Base-by-base conservation (phyloP, 768 basidiomycete species). In the Termitomyces sp. region DNA sequence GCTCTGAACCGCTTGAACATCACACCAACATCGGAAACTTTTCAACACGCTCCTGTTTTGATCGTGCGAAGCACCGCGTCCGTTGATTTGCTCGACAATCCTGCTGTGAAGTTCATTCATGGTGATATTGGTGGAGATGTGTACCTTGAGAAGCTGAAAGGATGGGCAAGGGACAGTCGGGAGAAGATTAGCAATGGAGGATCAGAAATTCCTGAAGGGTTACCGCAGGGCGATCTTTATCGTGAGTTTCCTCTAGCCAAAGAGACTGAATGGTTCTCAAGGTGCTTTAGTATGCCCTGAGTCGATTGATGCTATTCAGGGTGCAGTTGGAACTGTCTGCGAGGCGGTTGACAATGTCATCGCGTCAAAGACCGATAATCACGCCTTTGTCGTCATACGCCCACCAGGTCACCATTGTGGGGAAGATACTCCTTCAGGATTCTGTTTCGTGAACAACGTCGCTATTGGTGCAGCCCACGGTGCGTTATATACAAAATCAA, bases 361-460 rank as follows among this genome's bases (percentile, higher is more conserved):
- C 11, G 48, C 67, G 35, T 67, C 73, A 2, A 61, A 64, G 5
- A 55, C 60, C 1, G 52, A 54, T 32, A 46, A 40, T 8, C 55
- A 50, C 13, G 55, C 60, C 4, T 98, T 98, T 71, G 93, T 92
- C 11, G 89, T 87, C 0, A 82, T 97, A 20, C 77, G 96, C 54
- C 96, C 95, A 0, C 96, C 96, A 0, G 96, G 96, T 1, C 95
- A 97, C 78, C 95, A 98, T 67, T 96, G 95, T 68, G 92, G 92
- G 2, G 94, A 95, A 73, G 86, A 94, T 61, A 84, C 85, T 0
- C 96, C 96, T 0, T 89, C 86, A 11, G 96, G 96, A 0, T 98
- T 98, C 71, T 98, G 96, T 73, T 97, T 96, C 66, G 83, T 97
- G 35, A 98, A 98, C 65, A 99, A 98, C 68, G 91, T 97, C 0